Percentiles rank a stretch among this genome's conserved stretches.
These are phyloP conservation scores for Rhinocladiella mackenziei DNA, from an alignment of 2,329 filamentous ascomycete species.

Conservation along the genomic window DNA sequence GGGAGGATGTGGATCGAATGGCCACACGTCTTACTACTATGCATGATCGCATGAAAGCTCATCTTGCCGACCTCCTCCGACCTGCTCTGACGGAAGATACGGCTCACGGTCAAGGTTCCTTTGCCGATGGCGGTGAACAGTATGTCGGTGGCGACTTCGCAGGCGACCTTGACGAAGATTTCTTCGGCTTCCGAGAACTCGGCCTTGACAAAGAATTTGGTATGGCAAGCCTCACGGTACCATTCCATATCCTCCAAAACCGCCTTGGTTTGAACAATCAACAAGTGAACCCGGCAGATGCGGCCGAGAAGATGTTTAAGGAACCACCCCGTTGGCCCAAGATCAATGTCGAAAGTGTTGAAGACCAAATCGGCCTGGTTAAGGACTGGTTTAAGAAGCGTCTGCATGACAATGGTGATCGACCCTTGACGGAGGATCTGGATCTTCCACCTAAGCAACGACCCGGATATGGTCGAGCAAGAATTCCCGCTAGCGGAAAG, in stretches of 20 bases:
- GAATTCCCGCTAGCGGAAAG: slow-evolving; percentile 46
- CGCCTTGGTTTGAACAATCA: slow-evolving; percentile 75
- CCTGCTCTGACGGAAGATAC: slow-evolving; percentile 79
- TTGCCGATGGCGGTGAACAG: slow-evolving; percentile 95
- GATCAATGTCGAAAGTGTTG: slow-evolving; percentile 72
- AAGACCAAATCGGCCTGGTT: slow-evolving; percentile 78
- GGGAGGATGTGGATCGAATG: slow-evolving; percentile 87
- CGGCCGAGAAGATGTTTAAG: slow-evolving; percentile 48
- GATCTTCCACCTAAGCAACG: slow-evolving; percentile 91
- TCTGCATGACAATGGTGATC: slow-evolving; percentile 75
- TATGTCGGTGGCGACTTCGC: slow-evolving; percentile 96
- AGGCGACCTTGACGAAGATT: slow-evolving; percentile 95
- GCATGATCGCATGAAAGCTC: slow-evolving; percentile 90
- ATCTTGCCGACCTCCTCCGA: slow-evolving; percentile 87
- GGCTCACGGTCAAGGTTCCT: slow-evolving; percentile 80
- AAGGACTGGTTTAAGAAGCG: slow-evolving; percentile 90
- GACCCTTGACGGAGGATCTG: slow-evolving; percentile 86
- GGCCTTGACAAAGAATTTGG: slow-evolving; percentile 90
- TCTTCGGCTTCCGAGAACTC: slow-evolving; percentile 96
- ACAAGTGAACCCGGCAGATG: slow-evolving; percentile 13
- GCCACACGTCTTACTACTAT: slow-evolving; percentile 73
- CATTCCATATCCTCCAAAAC: slow-evolving; percentile 87
- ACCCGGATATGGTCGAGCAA: slow-evolving; percentile 41
- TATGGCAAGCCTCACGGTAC: slow-evolving; percentile 80
- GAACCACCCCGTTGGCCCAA: slow-evolving; percentile 69